Evolutionary conservation across 306 rosid species (phyloP), one percentile per base, ranked within the genome.

Genomic region (Lotus japonicus): DNA sequence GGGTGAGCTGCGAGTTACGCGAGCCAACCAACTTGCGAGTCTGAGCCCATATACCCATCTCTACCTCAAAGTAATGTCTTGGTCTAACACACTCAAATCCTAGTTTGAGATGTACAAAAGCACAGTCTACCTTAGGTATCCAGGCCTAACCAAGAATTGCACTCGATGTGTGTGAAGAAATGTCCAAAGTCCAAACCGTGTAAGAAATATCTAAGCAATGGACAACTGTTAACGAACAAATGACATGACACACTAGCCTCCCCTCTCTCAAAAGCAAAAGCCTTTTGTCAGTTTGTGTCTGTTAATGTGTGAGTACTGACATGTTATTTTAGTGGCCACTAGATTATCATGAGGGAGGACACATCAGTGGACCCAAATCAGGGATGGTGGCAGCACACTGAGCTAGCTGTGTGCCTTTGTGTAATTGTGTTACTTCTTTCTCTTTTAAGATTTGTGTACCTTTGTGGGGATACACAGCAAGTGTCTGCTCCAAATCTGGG

Each of bases 401-500:
- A 68, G 75, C 8, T 63, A 73, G 63, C 31, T 49, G 45, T 65
- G 66, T 66, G 75, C 67, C 45, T 55, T 14, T 44, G 78, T 45
- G 72, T 44, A n/a, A n/a, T n/a, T n/a, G 78, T 45, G 63, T 41
- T 42, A 68, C 51, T 18, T 72, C 8, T 81, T 77, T 49, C 78
- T 51, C 70, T 77, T 46, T 64, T 68, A 81, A 68, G 73, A 68
- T 63, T 56, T 41, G 6, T 77, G 82, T 77, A 81, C 72, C 77
- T 63, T 56, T 56, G 79, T 72, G 70, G 84, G 84, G 79, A 55
- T 61, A 65, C 56, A 39, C 28, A 59, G 77, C 51, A 65, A 44
- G 15, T 81, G 82, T 75, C 70, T 77, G 80, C 85, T 52, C 80
- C 77, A 81, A 77, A 81, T 77, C 74, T 62, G 66, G 82, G 13